A percentile compares a stretch with the other conserved stretches of the same genome.
Conservation (phyloP, 2,329 filamentous ascomycete species). For the Xylariaceae sp. region DNA sequence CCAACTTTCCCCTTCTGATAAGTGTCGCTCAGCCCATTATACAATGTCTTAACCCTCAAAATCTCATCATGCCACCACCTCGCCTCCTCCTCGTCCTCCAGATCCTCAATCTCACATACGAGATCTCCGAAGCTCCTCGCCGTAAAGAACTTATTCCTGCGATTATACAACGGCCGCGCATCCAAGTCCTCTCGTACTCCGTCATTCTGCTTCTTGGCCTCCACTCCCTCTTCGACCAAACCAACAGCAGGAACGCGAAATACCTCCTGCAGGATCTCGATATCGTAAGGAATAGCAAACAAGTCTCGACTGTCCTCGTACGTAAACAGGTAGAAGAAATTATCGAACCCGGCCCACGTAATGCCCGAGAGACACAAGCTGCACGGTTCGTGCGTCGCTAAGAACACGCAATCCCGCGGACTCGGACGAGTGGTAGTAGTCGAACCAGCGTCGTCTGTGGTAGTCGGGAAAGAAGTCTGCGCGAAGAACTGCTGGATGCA, state of each 20-base stretch:
- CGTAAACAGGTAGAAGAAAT: conserved; percentile 56
- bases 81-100: conserved; percentile 31
- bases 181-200: conserved; percentile 36
- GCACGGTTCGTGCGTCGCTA: conserved; percentile 57
- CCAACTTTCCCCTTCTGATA: conserved; percentile 47
- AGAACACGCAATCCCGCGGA: conserved; percentile 50
- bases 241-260: conserved; percentile 42
- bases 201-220: too few species aligned
- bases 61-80: conserved; percentile 38
- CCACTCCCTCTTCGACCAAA: conserved; percentile 34
- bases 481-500: conserved; percentile 57
- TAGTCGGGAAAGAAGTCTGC: conserved; percentile 24
- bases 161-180: conserved; percentile 47
- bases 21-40: conserved; percentile 42
- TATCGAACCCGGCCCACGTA: conserved; percentile 53
- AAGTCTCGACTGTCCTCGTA: conserved; percentile 55
- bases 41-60: conserved; percentile 45
- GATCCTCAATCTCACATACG: conserved; percentile 34
- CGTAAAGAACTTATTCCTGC: conserved; percentile 52
- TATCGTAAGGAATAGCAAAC: conserved; percentile 54
- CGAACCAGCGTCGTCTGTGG: not conserved
- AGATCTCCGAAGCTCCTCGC: conserved; percentile 41
- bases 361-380: conserved; percentile 55
- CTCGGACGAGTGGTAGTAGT: conserved; percentile 31
- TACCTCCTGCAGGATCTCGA: conserved; percentile 53